Base-by-base conservation (phyloP, 768 basidiomycete species). In the Sarcomyxa edulis region DNA sequence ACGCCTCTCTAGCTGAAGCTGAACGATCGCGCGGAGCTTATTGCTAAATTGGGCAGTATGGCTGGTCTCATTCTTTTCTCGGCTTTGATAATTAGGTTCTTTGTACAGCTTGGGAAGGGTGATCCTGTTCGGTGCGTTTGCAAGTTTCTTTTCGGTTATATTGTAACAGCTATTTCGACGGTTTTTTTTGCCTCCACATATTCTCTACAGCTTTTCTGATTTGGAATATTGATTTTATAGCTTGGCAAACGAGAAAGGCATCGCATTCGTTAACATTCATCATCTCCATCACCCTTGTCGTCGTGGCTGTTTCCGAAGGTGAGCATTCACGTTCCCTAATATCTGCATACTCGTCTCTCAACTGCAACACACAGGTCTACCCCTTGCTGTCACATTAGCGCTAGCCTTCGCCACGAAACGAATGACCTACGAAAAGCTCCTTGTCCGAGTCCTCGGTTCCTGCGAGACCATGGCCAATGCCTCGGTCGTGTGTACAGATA, bases 381-480 rank as follows among this genome's bases (percentile, higher is more conserved):
- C 40, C n/a, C 9, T 42, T n/a, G 40, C 40, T 25, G 42, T 48
- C 14, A 48, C 46, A 37, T 77, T 99, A 32, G 96, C 96, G 0
- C 69, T 99, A 22, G 90, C 96, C 1, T 99, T 98, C 53, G 96
- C 95, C 0, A 99, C 96, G 32, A 93, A 88, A 52, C 84, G 95
- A n/a, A 98, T 98, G 96, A 89, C 94, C 6, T 76, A 83, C 53
- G 87, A 93, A 61, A 96, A 96, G 38, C 71, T 98, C 0, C 78
- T 99, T 28, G 96, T 98, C 21, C 92, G 95, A 39, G 89, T 97
- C 4, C 78, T 99, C 23, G 89, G 89, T 6, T 93, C 93, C 9
- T 98, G 95, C 61, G 96, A 99, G 65, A 98, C 92, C 0, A 98
- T 98, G 95, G 95, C 89, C 15, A 97, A 97, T 50, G 89, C 95